Percentiles rank a stretch among this genome's conserved stretches.
These are phyloP conservation scores for Fusarium drepaniforme DNA, from an alignment of 2,329 filamentous ascomycete species.

Conservation along the genomic window DNA sequence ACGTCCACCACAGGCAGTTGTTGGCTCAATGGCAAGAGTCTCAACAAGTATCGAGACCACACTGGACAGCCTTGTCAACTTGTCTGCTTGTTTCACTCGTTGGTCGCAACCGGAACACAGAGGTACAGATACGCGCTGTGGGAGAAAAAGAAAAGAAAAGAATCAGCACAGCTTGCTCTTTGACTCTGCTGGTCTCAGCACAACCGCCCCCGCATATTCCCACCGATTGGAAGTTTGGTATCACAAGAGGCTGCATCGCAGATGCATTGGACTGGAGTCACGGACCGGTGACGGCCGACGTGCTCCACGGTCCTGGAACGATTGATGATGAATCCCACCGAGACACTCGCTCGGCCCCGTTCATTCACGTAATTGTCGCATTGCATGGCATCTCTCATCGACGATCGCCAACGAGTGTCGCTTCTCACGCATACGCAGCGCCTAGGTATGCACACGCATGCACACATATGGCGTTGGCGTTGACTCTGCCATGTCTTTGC, in stretches of 20 bases:
- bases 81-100: conserved; percentile 1
- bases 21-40: background rate
- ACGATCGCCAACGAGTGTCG: conserved; percentile 5
- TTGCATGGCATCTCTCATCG: conserved; percentile 17
- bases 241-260: conserved; percentile 6
- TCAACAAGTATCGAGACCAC: conserved; percentile 2
- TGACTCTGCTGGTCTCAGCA: background rate
- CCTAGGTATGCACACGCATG: background rate
- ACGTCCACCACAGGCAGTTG: background rate
- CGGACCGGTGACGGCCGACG: conserved; percentile 6
- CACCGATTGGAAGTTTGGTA: conserved; percentile 6
- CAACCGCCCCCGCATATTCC: conserved; percentile 1
- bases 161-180: background rate
- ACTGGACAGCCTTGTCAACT: background rate
- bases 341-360: conserved; percentile 16
- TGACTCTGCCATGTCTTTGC: background rate
- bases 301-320: conserved; percentile 4
- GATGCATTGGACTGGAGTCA: conserved; percentile 1
- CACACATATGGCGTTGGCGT: background rate
- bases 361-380: conserved; percentile 22
- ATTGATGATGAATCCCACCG: conserved; percentile 7
- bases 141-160: conserved; percentile 1
- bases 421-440: background rate
- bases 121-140: conserved; percentile 7
- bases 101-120: background rate